Conservation (phyloP, 2,329 filamentous ascomycete species). For the Xylariaceae sp. region DNA sequence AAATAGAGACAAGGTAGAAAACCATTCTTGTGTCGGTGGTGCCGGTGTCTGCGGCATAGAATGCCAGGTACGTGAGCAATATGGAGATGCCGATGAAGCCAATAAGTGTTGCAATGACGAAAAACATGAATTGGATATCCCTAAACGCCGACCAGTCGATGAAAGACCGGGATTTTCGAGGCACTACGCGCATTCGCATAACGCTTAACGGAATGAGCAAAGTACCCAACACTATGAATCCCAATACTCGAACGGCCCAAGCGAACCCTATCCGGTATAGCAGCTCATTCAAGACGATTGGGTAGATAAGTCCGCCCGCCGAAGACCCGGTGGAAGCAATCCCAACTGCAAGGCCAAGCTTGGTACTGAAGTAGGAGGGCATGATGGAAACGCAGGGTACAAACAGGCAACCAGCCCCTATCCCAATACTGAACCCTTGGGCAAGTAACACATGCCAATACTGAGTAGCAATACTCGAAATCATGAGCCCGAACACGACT, state of each 20-base stretch:
- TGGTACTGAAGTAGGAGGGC: slow-evolving; percentile 41
- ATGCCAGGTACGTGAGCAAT: slow-evolving; percentile 49
- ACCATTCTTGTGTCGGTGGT: slow-evolving; percentile 41
- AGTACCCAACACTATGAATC: slow-evolving; percentile 36
- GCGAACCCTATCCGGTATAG: slow-evolving; percentile 32
- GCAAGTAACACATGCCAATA: slow-evolving; percentile 50
- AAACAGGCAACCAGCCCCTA: slow-evolving; percentile 50
- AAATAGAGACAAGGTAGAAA: slow-evolving; percentile 50
- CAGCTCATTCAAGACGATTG: slow-evolving; percentile 37
- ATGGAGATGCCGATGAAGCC: slow-evolving; percentile 49
- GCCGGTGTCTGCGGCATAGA: slow-evolving; percentile 42
- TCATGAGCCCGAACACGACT: neutral
- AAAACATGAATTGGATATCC: slow-evolving; percentile 46
- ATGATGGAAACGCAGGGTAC: slow-evolving; percentile 45
- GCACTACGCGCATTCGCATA: slow-evolving; percentile 44
- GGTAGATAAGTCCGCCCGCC: slow-evolving; percentile 42
- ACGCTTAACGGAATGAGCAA: slow-evolving; percentile 33
- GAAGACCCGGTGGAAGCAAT: slow-evolving; percentile 42
- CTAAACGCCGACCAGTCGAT: slow-evolving; percentile 47
- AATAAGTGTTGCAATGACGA: slow-evolving; percentile 41
- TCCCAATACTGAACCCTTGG: slow-evolving; percentile 49
- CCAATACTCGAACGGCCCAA: slow-evolving; percentile 38
- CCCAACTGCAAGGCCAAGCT: slow-evolving; percentile 41
- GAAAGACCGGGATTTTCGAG: slow-evolving; percentile 43
- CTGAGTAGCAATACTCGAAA: slow-evolving; percentile 45